These are phyloP conservation scores for Leishmania lainsoni DNA, from an alignment of 208 protist species.

Conservation along the genomic window DNA sequence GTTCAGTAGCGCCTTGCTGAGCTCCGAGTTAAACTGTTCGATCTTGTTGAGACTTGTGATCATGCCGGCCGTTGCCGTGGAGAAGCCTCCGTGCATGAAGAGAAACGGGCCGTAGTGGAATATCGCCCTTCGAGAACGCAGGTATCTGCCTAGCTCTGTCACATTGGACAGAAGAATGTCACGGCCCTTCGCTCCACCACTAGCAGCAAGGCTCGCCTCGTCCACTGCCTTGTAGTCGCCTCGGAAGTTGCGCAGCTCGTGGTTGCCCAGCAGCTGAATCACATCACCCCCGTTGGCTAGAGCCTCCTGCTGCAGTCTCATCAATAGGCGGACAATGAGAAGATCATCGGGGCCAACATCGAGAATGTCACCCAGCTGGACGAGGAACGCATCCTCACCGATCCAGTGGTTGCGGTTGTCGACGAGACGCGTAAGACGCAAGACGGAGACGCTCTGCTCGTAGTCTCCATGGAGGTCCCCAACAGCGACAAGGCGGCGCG, in stretches of 20 bases:
- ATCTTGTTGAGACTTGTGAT: conserved; percentile 77
- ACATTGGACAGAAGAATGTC: conserved; percentile 68
- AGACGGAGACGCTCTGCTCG: conserved; percentile 70
- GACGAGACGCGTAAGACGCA: conserved; percentile 72
- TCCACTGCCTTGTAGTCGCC: conserved; percentile 84
- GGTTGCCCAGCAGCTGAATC: conserved; percentile 89
- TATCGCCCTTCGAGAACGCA: conserved; percentile 77
- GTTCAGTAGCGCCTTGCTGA: conserved; percentile 67
- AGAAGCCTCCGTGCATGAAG: conserved; percentile 93
- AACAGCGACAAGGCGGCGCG: conserved; percentile 73
- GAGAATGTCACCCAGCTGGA: conserved; percentile 93
- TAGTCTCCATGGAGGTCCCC: conserved; percentile 90
- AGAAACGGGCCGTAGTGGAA: conserved; percentile 83
- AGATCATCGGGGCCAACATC: conserved; percentile 89
- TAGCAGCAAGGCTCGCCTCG: conserved; percentile 41
- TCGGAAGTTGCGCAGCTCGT: conserved; percentile 91
- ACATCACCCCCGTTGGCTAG: conserved; percentile 73
- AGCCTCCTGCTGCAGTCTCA: conserved; percentile 75
- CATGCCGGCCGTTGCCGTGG: conserved; percentile 66
- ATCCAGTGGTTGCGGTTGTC: conserved; percentile 79
- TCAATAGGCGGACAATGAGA: conserved; percentile 78
- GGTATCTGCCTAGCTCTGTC: conserved; percentile 69
- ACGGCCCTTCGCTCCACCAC: conserved; percentile 65
- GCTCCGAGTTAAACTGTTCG: conserved; percentile 76
- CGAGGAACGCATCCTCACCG: conserved; percentile 73